Evolutionary conservation across 139 green algal species (phyloP), one percentile per base, ranked within the genome.

Genomic region (Haematococcus lacustris): DNA sequence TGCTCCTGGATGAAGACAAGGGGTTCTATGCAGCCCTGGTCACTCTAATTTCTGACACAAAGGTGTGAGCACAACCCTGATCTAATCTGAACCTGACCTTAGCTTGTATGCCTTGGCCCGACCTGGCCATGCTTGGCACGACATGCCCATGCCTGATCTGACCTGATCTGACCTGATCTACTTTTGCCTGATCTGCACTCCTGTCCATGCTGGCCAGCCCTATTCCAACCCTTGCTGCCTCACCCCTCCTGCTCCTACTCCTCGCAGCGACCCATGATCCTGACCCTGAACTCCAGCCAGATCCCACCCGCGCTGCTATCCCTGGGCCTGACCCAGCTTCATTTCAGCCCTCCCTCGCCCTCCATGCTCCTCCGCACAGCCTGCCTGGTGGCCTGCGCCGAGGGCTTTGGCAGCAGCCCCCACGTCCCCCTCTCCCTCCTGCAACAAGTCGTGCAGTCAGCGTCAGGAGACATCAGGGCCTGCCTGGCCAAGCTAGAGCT

Each of bases 1-100:
- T 77, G 17, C 9, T 83, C 64, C 37, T 81, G 3, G 76, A 83
- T 4, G 68, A 80, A 28, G 82, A 87, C 68, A 43, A 64, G 41
- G 82, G 82, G 25, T 85, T 87, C 51, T 0, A 80, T 1, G 30
- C 69, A 0, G 74, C 82, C 0, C 65, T 87, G 25, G 71, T 43
- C 0, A 40, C 63, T 2, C 67, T 87, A 30, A 71, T 87, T n/a
- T 38, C 34, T 17, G 66, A 80, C 25, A 74, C 76, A 57, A 83
- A 83, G 78, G 77, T 78, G 1, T 2, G 2, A 3, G 3, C 6
- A 3, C 61, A 41, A 3, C 61, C 17, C 9, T 25, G 28, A 63
- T 51, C 33, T 70, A 51, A 25, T 62, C 25, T 4, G 41, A 28
- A 53, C 3, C 38, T 41, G n/a, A 35, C 51, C 33, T 17, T 62